Percentiles rank a stretch among this genome's conserved stretches.
Evolutionary conservation across 495 filamentous ascomycete species (phyloP).

Genomic region (Amniculicola lignicola): DNA sequence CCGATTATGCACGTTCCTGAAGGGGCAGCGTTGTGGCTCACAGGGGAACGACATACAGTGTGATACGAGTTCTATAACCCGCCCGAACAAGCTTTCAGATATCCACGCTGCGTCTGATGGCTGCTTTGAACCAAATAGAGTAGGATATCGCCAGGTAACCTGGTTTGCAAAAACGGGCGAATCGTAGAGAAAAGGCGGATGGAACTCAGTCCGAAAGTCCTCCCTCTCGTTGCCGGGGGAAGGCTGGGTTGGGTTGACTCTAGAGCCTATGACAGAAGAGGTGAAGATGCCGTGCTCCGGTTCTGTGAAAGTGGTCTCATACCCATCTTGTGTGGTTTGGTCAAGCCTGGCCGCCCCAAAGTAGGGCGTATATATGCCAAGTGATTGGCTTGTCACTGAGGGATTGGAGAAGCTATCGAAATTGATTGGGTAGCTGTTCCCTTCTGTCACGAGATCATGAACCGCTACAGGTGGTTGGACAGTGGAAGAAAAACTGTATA

Average conservation of each 20-base stretch:
- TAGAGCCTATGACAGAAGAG: background rate
- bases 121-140: background rate
- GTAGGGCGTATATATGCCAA: no score
- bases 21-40: background rate
- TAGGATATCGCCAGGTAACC: background rate
- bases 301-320: no score
- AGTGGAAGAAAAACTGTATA: background rate
- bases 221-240: no score
- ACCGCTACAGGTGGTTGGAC: background rate
- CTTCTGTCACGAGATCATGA: background rate
- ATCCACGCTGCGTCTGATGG: conserved; percentile 12
- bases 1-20: no score
- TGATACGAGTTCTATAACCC: conserved; percentile 2
- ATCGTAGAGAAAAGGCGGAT: background rate
- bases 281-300: no score
- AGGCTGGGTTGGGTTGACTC: background rate
- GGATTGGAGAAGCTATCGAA: no score
- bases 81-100: conserved; percentile 1
- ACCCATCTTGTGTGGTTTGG: no score
- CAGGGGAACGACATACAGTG: conserved; percentile 5
- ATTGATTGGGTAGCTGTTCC: no score
- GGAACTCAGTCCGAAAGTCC: background rate
- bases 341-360: no score
- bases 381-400: no score
- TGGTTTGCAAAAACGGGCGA: background rate